phyloP scores from a whole-genome alignment of 148 eudicot species.

The Polygonum aviculare region DNA sequence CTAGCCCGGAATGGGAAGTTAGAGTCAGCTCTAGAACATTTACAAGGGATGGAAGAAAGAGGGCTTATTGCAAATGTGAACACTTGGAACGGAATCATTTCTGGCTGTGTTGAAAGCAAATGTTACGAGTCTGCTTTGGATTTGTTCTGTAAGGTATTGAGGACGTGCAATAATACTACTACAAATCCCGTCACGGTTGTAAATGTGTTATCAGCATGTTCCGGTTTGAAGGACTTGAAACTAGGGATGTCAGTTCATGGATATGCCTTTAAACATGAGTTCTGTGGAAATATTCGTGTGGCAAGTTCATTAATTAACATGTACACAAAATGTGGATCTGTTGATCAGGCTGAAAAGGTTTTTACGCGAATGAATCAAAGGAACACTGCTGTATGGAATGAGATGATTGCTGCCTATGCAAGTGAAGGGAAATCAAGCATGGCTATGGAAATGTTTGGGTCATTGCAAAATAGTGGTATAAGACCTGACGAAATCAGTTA shows the following conservation, averaged over 20 bases:
- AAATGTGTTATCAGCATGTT: constrained; percentile 40
- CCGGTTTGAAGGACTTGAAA: constrained; percentile 26
- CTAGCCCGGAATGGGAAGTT: constrained; percentile 44
- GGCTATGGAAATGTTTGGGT: constrained; percentile 22
- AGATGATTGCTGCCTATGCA: constrained; percentile 45
- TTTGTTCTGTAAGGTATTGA: constrained; percentile 26
- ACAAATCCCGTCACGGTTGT: constrained; percentile 40
- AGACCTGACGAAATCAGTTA: constrained; percentile 41
- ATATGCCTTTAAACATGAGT: constrained; percentile 29
- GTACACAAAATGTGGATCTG: constrained; percentile 43
- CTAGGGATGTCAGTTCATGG: constrained; percentile 42
- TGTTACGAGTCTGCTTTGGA: constrained; percentile 37
- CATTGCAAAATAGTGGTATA: constrained; percentile 29
- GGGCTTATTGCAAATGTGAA: constrained; percentile 31
- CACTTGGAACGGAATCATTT: constrained; percentile 54
- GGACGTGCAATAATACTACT: constrained; percentile 15
- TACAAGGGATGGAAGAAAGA: constrained; percentile 35
- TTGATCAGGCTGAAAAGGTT: constrained; percentile 29
- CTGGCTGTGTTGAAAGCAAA: constrained; percentile 40
- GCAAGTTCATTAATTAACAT: constrained; percentile 36
- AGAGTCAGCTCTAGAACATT: constrained; percentile 26
- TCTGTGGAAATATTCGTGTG: constrained; percentile 25
- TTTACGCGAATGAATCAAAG: constrained; percentile 25
- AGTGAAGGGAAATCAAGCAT: constrained; percentile 28
- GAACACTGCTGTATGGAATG: constrained; percentile 40